Conservation (phyloP, 1,284 basidiomycete species). For the Austroboletus novae-zelandiae region DNA sequence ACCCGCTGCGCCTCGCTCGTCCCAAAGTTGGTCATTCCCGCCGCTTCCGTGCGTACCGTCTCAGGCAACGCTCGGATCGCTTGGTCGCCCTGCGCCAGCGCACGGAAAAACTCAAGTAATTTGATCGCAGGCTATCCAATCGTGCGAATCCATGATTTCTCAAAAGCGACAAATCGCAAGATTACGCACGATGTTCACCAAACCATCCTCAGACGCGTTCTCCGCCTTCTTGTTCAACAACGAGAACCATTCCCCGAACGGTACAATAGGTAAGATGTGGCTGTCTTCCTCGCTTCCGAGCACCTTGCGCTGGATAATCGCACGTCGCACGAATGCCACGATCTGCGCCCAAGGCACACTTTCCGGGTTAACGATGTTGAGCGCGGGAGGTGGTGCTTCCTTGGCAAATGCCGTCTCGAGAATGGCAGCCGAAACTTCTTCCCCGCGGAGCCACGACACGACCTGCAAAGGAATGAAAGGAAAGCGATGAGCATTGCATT, state of each 20-base stretch:
- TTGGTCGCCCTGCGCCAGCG: slow-evolving; percentile 13
- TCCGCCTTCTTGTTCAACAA: slow-evolving; percentile 20
- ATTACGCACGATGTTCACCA: slow-evolving; percentile 23
- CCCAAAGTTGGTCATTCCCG: slow-evolving; percentile 8
- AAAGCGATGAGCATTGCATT: neutral
- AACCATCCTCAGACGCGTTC: slow-evolving; percentile 12
- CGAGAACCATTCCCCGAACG: slow-evolving; percentile 25
- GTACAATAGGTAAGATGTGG: slow-evolving; percentile 18
- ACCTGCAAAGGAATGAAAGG: slow-evolving; percentile 1
- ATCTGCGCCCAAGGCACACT: slow-evolving; percentile 17
- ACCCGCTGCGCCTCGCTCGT: slow-evolving; percentile 17
- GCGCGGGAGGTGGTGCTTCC: neutral
- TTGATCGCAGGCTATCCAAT: slow-evolving; percentile 28
- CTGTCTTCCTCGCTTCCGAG: slow-evolving; percentile 1
- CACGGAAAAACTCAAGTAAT: slow-evolving; percentile 26
- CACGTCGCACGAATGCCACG: slow-evolving; percentile 10
- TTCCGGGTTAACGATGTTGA: slow-evolving; percentile 28
- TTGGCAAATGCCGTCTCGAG: slow-evolving; percentile 19
- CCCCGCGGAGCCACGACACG: slow-evolving; percentile 24
- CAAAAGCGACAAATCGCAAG: neutral
- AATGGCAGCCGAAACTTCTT: slow-evolving; percentile 16
- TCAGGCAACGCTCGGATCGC: neutral
- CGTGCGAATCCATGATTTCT: neutral
- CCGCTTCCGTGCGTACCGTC: neutral
- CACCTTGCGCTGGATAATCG: slow-evolving; percentile 4